These are phyloP conservation scores for maize (Zea mays) DNA, from an alignment of 176 grass and related monocot genomes.

Conservation along the genomic window DNA sequence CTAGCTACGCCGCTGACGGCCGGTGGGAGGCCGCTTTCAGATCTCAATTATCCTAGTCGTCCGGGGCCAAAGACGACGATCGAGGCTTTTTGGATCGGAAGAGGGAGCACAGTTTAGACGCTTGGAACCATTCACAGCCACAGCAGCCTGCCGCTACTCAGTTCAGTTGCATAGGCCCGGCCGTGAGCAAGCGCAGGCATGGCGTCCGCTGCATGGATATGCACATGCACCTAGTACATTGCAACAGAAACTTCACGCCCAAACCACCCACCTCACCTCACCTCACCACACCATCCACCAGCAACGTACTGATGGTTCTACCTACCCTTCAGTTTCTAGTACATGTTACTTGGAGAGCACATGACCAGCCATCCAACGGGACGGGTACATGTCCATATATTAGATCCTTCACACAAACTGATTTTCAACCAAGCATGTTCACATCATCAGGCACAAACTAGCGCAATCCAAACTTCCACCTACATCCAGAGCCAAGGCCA, in stretches of 20 bases:
- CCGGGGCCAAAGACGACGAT: too few relatives aligned
- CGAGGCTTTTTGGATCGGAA: background rate
- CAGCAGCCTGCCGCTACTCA: too few relatives aligned
- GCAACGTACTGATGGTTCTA: conserved; percentile 24
- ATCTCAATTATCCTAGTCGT: conserved; percentile 9
- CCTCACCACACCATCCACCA: too few relatives aligned
- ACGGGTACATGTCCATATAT: too few relatives aligned
- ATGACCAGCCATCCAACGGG: conserved; percentile 28
- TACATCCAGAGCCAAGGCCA: background rate
- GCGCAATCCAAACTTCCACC: background rate
- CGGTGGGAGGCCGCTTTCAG: conserved; percentile 54
- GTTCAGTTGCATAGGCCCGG: too few relatives aligned
- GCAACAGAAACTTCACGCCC: too few relatives aligned
- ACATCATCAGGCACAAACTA: background rate
- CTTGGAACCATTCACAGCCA: background rate
- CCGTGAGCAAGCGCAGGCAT: too few relatives aligned
- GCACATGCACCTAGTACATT: too few relatives aligned
- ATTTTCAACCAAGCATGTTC: too few relatives aligned
- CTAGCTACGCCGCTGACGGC: conserved; percentile 21
- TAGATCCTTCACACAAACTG: too few relatives aligned
- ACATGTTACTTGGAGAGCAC: conserved; percentile 33
- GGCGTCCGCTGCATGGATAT: too few relatives aligned
- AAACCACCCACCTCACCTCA: too few relatives aligned
- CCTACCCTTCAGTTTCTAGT: conserved; percentile 33
- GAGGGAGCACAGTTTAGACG: background rate